Percentiles rank a stretch among this genome's conserved stretches.
These are phyloP conservation scores for Cryphonectria nitschkei DNA, from an alignment of 2,329 filamentous ascomycete species.

Conservation along the genomic window DNA sequence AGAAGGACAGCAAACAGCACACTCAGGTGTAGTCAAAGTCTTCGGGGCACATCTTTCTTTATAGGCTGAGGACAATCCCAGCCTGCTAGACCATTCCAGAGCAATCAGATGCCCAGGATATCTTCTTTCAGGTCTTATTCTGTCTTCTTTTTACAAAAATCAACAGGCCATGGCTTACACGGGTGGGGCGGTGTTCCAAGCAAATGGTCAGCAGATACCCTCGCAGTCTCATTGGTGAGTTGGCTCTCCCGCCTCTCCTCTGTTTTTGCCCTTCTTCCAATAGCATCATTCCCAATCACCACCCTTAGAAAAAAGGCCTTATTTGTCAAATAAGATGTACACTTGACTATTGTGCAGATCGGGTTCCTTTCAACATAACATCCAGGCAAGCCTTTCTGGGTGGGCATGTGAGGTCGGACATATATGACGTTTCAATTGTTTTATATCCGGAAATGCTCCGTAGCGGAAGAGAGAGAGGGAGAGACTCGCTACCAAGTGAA, in stretches of 20 bases:
- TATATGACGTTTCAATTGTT: not conserved
- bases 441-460: not conserved
- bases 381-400: not conserved
- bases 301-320: not conserved
- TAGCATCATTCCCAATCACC: not conserved
- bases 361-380: too few species aligned
- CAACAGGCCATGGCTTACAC: not conserved
- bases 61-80: not conserved
- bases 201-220: conserved; percentile 6
- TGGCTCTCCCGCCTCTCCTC: not conserved
- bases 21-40: not conserved
- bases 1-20: not conserved
- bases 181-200: not conserved
- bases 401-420: not conserved
- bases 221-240: conserved; percentile 9
- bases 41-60: not conserved
- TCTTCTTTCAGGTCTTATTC: not conserved
- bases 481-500: too few species aligned
- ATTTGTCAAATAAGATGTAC: not conserved
- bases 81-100: not conserved
- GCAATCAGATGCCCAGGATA: not conserved
- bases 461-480: too few species aligned
- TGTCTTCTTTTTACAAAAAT: not conserved
- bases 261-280: not conserved
- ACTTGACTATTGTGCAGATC: not conserved